Conservation (phyloP, 83 land plant genomes). For the Thuja plicata region DNA sequence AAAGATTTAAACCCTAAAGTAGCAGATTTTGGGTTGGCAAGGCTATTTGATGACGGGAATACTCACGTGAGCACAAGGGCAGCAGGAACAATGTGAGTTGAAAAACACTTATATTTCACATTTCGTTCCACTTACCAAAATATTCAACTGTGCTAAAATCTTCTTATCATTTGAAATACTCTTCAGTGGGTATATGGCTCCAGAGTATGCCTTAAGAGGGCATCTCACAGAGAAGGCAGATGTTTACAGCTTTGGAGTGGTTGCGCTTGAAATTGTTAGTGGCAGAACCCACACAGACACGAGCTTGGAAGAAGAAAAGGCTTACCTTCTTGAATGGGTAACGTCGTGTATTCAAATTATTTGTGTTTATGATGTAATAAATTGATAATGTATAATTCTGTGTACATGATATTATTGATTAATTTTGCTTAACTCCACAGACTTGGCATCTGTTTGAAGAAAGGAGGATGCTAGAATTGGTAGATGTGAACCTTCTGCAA, state of each 20-base stretch:
- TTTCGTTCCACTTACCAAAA: not conserved
- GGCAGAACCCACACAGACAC: slow-evolving; percentile 7
- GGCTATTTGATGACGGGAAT: slow-evolving; percentile 17
- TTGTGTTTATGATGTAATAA: not conserved
- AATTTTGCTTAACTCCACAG: not conserved
- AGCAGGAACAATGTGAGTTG: slow-evolving; percentile 30
- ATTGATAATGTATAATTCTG: not conserved
- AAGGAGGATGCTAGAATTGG: slow-evolving; percentile 6
- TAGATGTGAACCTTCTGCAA: not conserved
- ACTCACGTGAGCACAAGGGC: slow-evolving; percentile 24
- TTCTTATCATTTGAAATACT: slow-evolving; percentile 1
- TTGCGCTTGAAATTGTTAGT: not conserved
- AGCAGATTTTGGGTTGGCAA: slow-evolving; percentile 39
- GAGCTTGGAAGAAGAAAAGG: not conserved
- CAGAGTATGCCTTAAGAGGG: slow-evolving; percentile 9
- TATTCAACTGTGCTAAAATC: not conserved
- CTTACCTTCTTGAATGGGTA: slow-evolving; percentile 16
- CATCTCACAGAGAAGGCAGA: slow-evolving; percentile 7
- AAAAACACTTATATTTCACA: not conserved
- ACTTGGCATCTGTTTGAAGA: slow-evolving; percentile 8
- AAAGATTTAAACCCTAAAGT: slow-evolving; percentile 27
- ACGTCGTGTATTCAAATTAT: not conserved
- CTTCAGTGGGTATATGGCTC: slow-evolving; percentile 1
- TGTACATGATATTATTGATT: not conserved
- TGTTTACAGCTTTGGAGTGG: slow-evolving; percentile 13